Evolutionary conservation across 768 basidiomycete genomes (phyloP).

Genomic region (Collybia mongolica): DNA sequence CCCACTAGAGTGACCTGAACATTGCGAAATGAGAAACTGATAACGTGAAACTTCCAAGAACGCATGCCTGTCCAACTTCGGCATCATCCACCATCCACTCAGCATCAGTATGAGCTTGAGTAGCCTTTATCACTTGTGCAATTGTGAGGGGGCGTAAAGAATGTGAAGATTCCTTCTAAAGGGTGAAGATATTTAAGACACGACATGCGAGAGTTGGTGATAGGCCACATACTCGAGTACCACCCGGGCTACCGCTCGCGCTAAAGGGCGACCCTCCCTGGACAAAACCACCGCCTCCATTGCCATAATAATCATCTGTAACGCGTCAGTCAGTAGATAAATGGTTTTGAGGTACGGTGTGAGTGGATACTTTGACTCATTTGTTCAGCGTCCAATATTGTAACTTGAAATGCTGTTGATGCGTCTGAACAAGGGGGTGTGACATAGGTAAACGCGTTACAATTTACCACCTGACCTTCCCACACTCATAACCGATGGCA

Average conservation of each 20-base stretch:
- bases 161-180: conserved; percentile 33
- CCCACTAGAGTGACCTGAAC: conserved; percentile 71
- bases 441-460: background rate
- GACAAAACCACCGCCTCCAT: conserved; percentile 57
- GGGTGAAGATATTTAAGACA: background rate
- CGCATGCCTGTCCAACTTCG: conserved; percentile 74
- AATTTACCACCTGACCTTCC: too few relatives aligned
- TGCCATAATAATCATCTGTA: conserved; percentile 41
- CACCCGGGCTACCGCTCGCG: conserved; percentile 58
- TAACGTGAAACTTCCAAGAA: background rate
- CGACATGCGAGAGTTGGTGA: background rate
- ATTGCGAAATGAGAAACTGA: background rate
- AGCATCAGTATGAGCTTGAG: conserved; percentile 84
- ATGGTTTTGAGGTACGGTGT: background rate
- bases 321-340: conserved; percentile 5
- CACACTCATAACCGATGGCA: too few relatives aligned
- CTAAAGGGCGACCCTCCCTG: conserved; percentile 62
- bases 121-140: conserved; percentile 70
- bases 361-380: conserved; percentile 33
- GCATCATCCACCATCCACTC: conserved; percentile 83
- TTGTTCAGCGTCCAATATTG: background rate
- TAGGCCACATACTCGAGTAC: conserved; percentile 36
- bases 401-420: background rate
- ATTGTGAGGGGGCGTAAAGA: conserved; percentile 70
- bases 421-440: background rate